Evolutionary conservation across 371 early-diverging fungal genomes (phyloP), one percentile per base, ranked within the genome.

Genomic region (Phascolomyces articulosus): DNA sequence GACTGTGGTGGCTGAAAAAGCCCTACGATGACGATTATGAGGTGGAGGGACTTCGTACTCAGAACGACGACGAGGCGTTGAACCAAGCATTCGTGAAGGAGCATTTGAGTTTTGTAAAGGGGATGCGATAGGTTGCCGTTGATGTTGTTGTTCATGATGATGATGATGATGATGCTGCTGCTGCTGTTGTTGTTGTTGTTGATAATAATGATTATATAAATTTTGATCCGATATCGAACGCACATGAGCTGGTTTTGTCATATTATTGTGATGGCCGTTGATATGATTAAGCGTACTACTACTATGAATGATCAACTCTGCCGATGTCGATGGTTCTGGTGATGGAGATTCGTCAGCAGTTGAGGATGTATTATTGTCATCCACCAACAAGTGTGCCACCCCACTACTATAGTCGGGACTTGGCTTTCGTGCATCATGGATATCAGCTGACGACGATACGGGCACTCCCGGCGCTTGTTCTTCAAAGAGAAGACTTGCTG

Each of bases 371-470:
- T 11, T 51, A 0, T 51, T 51, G 51, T 51, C 51, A 51, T 51
- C 24, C 51, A 51, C 23, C 23, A 51, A 11, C 51, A 51, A 51
- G 23, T 51, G 51, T 51, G 51, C 51, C 51, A 51, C 51, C 51
- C 51, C 51, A 24, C 23, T 51, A 24, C 15, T 24, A 34, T 34
- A 34, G 51, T 51, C 51, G 51, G 51, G 51, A 51, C 51, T 51
- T 51, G 51, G 51, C 51, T 51, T 51, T 24, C 26, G 51, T 23
- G 23, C 51, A 51, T 51, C 51, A 51, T 51, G 51, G 26, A 23
- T n/a, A 24, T 51, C 51, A 51, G 51, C 51, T 51, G 51, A 51
- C 51, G 51, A 51, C 51, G 51, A 51, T 51, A 51, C 51, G 51
- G 51, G 51, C 51, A 51, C 51, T 51, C 51, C 51, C 51, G 51